phyloP scores from a whole-genome alignment of 495 filamentous ascomycete species.

The Cenococcum geophilum region DNA sequence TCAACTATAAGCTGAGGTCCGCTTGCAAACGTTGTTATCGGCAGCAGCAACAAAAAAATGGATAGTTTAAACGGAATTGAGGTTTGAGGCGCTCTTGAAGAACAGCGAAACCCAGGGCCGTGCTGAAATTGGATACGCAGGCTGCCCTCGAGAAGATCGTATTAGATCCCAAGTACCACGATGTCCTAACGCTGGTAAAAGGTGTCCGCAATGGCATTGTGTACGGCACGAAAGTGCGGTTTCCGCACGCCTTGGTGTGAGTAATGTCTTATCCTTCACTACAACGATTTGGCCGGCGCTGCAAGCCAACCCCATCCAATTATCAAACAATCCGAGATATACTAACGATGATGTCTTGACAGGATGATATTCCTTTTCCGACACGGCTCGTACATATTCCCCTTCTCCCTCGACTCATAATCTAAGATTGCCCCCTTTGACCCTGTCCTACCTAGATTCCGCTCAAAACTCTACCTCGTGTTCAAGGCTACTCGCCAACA shows the following conservation, averaged over 20 bases:
- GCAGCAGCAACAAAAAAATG: neutral
- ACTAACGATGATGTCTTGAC: slow-evolving; percentile 6
- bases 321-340: slow-evolving; percentile 1
- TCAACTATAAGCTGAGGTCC: slow-evolving; percentile 2
- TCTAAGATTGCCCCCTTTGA: neutral
- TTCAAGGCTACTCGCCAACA: slow-evolving; percentile 83
- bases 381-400: slow-evolving; percentile 62
- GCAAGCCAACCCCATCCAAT: neutral
- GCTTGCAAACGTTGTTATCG: neutral
- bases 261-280: slow-evolving; percentile 15
- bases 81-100: neutral
- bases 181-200: slow-evolving; percentile 77
- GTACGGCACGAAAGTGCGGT: slow-evolving; percentile 96
- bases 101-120: neutral
- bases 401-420: neutral
- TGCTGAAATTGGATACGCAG: slow-evolving; percentile 13
- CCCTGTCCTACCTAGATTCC: slow-evolving; percentile 47
- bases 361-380: slow-evolving; percentile 96
- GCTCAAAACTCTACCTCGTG: slow-evolving; percentile 70
- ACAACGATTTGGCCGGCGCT: neutral
- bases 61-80: neutral
- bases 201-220: slow-evolving; percentile 92
- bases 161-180: slow-evolving; percentile 76
- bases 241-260: slow-evolving; percentile 94
- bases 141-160: slow-evolving; percentile 56